Evolutionary conservation across 1,284 basidiomycete genomes (phyloP), one percentile per base, ranked within the genome.

Genomic region (Marasmius oreades): DNA sequence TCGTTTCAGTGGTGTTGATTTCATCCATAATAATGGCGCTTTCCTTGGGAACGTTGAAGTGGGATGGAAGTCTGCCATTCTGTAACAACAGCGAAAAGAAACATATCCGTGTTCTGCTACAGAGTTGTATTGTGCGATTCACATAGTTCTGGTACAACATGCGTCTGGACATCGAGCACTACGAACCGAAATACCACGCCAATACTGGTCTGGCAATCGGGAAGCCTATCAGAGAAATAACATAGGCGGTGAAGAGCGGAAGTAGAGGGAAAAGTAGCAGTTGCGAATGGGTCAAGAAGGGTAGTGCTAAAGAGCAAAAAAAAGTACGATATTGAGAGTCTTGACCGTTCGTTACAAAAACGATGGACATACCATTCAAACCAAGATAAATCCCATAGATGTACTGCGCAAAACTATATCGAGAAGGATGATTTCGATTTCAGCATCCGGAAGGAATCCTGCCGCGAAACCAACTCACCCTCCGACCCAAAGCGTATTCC

Each of bases 381-480:
- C 95, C 94, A 34, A 96, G 81, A 71, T 96, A 96, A 22, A 93
- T 80, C 43, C 94, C 91, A 69, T 96, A 96, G 33, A 87, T 83
- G 68, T 96, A 97, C 70, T 96, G 94, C 2, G 87, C 83, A 60
- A 91, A 87, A 34, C 90, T 90, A 64, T 23, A 24, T 24, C 12
- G 6, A 20, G 18, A 36, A 16, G 22, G 39, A n/a, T 7, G 1
- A 16, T 8, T 42, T 22, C 28, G 45, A 48, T 23, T 8, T 47
- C 46, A 2, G 56, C n/a, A 34, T 23, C 26, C n/a, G 16, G 42
- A 43, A 23, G 22, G 20, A 46, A 22, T n/a, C 22, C 42, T 12
- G 23, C 28, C n/a, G 34, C 44, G 54, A 56, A 51, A 39, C n/a
- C n/a, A 18, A 79, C 81, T 61, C 74, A 90, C 82, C 90, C 93